Percentiles rank a stretch among this genome's conserved stretches.
Conservation (phyloP, 2,329 filamentous ascomycete genomes). For the Ceratocystis papillata region DNA sequence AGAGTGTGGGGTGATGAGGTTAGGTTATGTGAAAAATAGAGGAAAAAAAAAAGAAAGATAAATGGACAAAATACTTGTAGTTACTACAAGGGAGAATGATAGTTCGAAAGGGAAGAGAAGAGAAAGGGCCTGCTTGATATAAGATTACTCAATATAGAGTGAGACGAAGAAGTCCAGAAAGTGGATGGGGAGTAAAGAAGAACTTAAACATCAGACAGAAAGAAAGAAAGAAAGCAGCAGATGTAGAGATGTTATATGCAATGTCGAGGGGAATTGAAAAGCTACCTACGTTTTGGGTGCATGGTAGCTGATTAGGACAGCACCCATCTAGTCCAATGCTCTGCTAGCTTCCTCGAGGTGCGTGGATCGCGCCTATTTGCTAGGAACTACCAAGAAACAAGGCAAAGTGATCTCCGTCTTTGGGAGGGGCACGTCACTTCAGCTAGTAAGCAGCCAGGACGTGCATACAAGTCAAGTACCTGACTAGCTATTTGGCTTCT, state of each 20-base stretch:
- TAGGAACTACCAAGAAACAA: conserved; percentile 6
- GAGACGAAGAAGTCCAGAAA: background rate
- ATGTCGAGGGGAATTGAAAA: too few relatives aligned
- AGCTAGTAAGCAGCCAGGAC: conserved; percentile 8
- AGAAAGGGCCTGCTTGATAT: conserved; percentile 6
- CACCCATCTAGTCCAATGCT: background rate
- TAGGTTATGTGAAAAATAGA: background rate
- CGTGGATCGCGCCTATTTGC: background rate
- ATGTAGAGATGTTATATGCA: conserved; percentile 2
- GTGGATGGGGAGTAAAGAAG: background rate
- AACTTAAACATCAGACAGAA: background rate
- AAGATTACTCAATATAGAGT: background rate
- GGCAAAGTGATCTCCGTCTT: background rate
- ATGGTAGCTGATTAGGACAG: background rate
- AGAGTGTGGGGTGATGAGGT: background rate
- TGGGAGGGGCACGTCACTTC: background rate
- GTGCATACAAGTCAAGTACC: conserved; percentile 7
- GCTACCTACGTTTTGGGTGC: background rate
- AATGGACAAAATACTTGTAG: background rate
- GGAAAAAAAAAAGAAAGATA: background rate
- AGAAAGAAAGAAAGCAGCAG: background rate
- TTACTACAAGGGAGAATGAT: conserved; percentile 1
- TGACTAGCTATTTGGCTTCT: background rate
- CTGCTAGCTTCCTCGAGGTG: background rate
- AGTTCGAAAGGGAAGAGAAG: background rate